phyloP scores from a whole-genome alignment of 345 rosid species.

The Brassica carinata region DNA sequence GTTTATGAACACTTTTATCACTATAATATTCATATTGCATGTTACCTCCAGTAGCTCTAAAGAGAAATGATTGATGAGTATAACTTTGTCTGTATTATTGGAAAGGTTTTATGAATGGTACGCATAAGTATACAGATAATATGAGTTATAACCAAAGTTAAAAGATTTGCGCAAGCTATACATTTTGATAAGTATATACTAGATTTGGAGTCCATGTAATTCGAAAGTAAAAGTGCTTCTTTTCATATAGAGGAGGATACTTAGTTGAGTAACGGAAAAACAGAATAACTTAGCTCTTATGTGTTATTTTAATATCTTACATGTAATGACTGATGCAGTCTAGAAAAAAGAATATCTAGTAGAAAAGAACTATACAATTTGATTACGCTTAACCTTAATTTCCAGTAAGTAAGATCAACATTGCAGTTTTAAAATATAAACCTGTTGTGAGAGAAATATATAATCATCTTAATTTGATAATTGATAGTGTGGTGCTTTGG shows the following conservation, averaged over 20 bases:
- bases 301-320: not conserved
- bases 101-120: conserved; percentile 2
- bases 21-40: conserved; percentile 23
- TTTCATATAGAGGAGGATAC: not conserved
- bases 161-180: conserved; percentile 17
- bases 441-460: not conserved
- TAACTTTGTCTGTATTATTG: conserved; percentile 17
- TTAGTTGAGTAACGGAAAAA: not conserved
- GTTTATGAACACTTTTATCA: not conserved
- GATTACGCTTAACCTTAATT: not conserved
- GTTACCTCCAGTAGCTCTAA: conserved; percentile 27
- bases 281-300: not conserved
- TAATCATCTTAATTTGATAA: not conserved
- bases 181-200: not conserved
- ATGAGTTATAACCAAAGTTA: conserved; percentile 8
- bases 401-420: not conserved
- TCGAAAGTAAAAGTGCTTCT: not conserved
- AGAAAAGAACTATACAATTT: not conserved
- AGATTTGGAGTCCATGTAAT: not conserved
- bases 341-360: no score
- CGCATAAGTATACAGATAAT: not conserved
- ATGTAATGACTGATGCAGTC: not conserved
- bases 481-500: conserved; percentile 24
- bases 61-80: not conserved
- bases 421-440: not conserved